These are phyloP conservation scores for Suillus paluster DNA, from an alignment of 768 basidiomycete species.

Conservation along the genomic window DNA sequence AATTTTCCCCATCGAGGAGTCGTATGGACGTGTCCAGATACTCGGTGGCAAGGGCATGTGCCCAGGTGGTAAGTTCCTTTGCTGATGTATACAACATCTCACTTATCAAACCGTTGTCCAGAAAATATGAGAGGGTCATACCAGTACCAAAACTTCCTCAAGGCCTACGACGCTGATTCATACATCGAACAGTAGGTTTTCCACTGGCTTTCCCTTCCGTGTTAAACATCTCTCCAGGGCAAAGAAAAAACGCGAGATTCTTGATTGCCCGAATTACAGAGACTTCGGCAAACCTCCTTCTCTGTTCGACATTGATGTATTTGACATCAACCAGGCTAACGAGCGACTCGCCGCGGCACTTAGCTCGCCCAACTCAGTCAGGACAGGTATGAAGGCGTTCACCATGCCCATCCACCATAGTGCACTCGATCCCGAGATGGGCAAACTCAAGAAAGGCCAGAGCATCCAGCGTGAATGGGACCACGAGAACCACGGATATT, in stretches of 20 bases:
- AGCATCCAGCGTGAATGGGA: slow-evolving; percentile 17
- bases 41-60: slow-evolving; percentile 33
- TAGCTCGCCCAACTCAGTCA: slow-evolving; percentile 29
- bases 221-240: slow-evolving; percentile 4
- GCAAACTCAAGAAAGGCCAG: slow-evolving; percentile 12
- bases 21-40: slow-evolving; percentile 32
- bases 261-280: slow-evolving; percentile 34
- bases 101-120: neutral
- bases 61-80: slow-evolving; percentile 19
- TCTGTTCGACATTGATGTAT: slow-evolving; percentile 25
- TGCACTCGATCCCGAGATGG: slow-evolving; percentile 1
- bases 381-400: slow-evolving; percentile 31
- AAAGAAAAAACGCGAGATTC: slow-evolving; percentile 34
- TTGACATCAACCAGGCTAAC: slow-evolving; percentile 28
- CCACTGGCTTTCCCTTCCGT: slow-evolving; percentile 1
- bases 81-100: neutral
- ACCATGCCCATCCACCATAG: slow-evolving; percentile 25
- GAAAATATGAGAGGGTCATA: slow-evolving; percentile 33
- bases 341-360: slow-evolving; percentile 28
- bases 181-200: slow-evolving; percentile 19
- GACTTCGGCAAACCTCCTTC: slow-evolving; percentile 30
- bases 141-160: slow-evolving; percentile 24
- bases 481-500: slow-evolving; percentile 25
- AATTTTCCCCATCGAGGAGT: slow-evolving; percentile 31
- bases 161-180: slow-evolving; percentile 25